Evolutionary conservation across 2,329 filamentous ascomycete species (phyloP).

Genomic region (Cladophialophora chaetospira): DNA sequence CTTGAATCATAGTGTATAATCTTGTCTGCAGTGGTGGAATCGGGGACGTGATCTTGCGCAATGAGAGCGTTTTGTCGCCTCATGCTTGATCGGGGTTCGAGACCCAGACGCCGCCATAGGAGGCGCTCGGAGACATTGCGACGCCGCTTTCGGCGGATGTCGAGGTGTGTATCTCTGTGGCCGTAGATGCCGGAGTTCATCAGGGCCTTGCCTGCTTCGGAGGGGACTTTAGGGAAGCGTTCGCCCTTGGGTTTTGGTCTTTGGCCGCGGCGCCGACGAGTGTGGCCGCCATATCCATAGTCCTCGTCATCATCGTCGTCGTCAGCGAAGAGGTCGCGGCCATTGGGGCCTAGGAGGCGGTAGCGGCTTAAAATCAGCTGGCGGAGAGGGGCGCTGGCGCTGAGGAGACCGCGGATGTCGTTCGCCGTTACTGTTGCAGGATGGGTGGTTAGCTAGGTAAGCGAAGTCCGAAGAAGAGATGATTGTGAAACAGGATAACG

Average conservation of each 20-base stretch:
- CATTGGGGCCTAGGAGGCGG: slow-evolving; percentile 38
- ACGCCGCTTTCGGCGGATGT: slow-evolving; percentile 58
- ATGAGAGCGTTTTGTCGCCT: slow-evolving; percentile 68
- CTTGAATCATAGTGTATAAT: slow-evolving; percentile 84
- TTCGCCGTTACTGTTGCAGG: slow-evolving; percentile 23
- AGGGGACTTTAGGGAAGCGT: slow-evolving; percentile 81
- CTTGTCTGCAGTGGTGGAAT: slow-evolving; percentile 70
- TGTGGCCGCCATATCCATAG: slow-evolving; percentile 37
- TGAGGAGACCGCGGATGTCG: slow-evolving; percentile 24
- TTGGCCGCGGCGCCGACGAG: slow-evolving; percentile 49
- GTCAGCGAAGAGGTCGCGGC: slow-evolving; percentile 39
- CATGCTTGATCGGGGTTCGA: slow-evolving; percentile 57
- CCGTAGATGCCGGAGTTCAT: slow-evolving; percentile 86
- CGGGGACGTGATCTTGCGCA: slow-evolving; percentile 72
- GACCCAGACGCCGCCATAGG: slow-evolving; percentile 77
- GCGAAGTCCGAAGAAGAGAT: neutral
- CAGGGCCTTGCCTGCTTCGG: slow-evolving; percentile 70
- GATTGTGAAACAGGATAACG: slow-evolving; percentile 3
- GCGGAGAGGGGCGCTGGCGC: slow-evolving; percentile 47
- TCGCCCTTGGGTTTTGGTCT: slow-evolving; percentile 49
- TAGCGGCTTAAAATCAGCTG: slow-evolving; percentile 48
- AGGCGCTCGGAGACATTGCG: slow-evolving; percentile 67
- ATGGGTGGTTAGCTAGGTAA: neutral
- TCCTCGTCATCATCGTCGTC: slow-evolving; percentile 39
- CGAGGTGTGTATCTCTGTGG: slow-evolving; percentile 58